A percentile compares a stretch with the other conserved stretches of the same genome.
These are phyloP conservation scores for Tuber melanosporum DNA, from an alignment of 495 filamentous ascomycete species.

Conservation along the genomic window DNA sequence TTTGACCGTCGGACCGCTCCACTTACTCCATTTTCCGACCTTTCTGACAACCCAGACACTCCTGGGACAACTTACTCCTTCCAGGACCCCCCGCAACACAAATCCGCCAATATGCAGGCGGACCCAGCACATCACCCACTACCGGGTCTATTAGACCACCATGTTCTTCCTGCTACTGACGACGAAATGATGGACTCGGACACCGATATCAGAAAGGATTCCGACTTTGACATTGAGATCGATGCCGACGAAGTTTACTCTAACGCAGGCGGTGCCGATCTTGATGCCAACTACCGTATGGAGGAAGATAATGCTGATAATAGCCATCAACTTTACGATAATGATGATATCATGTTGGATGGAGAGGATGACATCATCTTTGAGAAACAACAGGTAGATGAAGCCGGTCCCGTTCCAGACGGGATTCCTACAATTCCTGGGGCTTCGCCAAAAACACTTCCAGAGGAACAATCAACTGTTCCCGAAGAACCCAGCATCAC, in stretches of 20 bases:
- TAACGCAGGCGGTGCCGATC: constrained; percentile 31
- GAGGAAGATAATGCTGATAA: constrained; percentile 38
- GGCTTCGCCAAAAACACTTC: not conserved
- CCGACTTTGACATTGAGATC: constrained; percentile 39
- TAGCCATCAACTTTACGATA: constrained; percentile 26
- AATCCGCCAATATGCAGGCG: constrained; percentile 29
- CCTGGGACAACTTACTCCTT: constrained; percentile 38
- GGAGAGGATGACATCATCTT: constrained; percentile 37
- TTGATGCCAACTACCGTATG: constrained; percentile 36
- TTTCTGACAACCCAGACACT: constrained; percentile 33
- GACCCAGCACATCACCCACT: constrained; percentile 17
- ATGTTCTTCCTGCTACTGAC: constrained; percentile 26
- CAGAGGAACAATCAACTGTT: not conserved
- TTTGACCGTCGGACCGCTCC: constrained; percentile 18
- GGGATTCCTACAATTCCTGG: not conserved
- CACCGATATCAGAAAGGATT: constrained; percentile 36
- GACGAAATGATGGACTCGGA: constrained; percentile 41
- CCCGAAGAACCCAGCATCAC: not conserved
- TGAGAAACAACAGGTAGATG: constrained; percentile 12
- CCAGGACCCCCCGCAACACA: constrained; percentile 24
- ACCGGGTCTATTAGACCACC: not conserved
- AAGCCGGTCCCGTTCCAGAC: not conserved
- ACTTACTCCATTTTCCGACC: constrained; percentile 23
- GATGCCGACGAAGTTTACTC: constrained; percentile 35
- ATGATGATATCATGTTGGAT: constrained; percentile 41